Evolutionary conservation across 2,329 filamentous ascomycete species (phyloP).

Genomic region (Fusarium sarcochroum): DNA sequence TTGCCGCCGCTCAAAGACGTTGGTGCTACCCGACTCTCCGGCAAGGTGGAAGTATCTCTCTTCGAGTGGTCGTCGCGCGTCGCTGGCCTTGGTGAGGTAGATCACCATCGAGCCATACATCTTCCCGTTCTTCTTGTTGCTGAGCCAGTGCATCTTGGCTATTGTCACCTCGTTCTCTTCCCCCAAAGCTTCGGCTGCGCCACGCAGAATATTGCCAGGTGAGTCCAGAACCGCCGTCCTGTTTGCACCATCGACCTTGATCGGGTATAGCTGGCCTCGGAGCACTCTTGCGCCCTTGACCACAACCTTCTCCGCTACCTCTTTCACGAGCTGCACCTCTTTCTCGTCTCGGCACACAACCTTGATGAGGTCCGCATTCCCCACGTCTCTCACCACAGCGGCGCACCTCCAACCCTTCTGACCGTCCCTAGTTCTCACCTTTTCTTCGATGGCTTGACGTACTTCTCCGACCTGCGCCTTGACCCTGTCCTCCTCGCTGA

Average conservation of each 20-base stretch:
- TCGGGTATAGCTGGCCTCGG: neutral
- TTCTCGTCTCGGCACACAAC: neutral
- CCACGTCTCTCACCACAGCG: neutral
- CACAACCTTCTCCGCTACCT: neutral
- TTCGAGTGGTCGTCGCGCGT: neutral
- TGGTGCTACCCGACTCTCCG: neutral
- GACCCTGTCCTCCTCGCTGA: neutral
- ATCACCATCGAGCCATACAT: neutral
- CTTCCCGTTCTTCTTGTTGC: neutral
- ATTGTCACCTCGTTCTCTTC: neutral
- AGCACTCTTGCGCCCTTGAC: neutral
- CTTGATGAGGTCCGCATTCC: neutral
- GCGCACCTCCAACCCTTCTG: neutral
- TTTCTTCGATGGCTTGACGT: slow-evolving; percentile 5
- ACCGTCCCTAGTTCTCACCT: neutral
- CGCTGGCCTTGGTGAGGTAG: neutral
- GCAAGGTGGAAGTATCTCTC: neutral
- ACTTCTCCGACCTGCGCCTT: neutral
- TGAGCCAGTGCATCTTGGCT: neutral
- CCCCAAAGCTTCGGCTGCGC: neutral
- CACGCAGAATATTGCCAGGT: neutral
- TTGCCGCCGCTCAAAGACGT: neutral
- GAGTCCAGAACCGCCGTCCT: slow-evolving; percentile 2
- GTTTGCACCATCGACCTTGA: neutral
- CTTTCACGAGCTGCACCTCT: neutral